A percentile compares a stretch with the other conserved stretches of the same genome.
phyloP scores from a whole-genome alignment of 768 basidiomycete genomes.

The Russula earlei region DNA sequence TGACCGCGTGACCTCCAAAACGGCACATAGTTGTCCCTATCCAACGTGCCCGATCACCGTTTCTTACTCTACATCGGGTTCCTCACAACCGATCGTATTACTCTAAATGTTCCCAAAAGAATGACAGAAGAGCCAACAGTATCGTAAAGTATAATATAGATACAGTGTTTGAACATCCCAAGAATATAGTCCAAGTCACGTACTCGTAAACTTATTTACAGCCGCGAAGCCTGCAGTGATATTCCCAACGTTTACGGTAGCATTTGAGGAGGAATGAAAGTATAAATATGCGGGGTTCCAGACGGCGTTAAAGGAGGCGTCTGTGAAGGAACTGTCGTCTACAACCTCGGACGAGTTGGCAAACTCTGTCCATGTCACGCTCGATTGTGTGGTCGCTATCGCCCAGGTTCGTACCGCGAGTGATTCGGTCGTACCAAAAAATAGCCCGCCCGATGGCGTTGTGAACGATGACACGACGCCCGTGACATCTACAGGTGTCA shows the following conservation, averaged over 20 bases:
- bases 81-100: too few relatives aligned
- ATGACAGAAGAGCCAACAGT: too few relatives aligned
- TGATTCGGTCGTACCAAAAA: constrained; percentile 50
- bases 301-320: constrained; percentile 37
- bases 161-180: constrained; percentile 3
- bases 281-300: constrained; percentile 38
- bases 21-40: too few relatives aligned
- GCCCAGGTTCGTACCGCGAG: constrained; percentile 45
- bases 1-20: too few relatives aligned
- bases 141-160: constrained; percentile 7
- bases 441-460: constrained; percentile 39
- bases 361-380: constrained; percentile 45
- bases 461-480: constrained; percentile 44
- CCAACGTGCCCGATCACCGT: too few relatives aligned
- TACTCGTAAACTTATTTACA: constrained; percentile 20
- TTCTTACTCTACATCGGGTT: too few relatives aligned
- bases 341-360: constrained; percentile 42
- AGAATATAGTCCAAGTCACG: constrained; percentile 7
- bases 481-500: constrained; percentile 39
- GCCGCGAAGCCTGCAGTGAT: constrained; percentile 36
- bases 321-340: constrained; percentile 37
- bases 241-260: constrained; percentile 31
- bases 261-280: constrained; percentile 23
- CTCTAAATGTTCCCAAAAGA: too few relatives aligned
- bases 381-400: constrained; percentile 31